These are phyloP conservation scores for Pulveroboletus sp. DNA, from an alignment of 768 basidiomycete species.

Conservation along the genomic window DNA sequence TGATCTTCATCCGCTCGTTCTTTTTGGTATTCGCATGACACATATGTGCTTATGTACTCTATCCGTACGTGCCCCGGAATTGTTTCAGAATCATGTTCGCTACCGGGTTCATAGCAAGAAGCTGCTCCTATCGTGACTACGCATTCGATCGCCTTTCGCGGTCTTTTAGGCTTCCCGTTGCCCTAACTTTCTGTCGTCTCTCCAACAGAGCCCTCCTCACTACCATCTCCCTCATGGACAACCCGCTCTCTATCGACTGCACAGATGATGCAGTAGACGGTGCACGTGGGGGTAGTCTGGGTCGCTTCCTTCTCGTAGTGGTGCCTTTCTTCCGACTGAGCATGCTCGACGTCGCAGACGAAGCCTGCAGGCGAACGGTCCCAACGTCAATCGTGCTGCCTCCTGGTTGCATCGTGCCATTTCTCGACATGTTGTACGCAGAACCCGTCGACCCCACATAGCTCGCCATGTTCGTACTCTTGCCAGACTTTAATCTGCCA, in stretches of 20 bases:
- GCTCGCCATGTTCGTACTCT: background rate
- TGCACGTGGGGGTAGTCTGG: constrained; percentile 15
- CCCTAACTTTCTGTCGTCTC: constrained; percentile 21
- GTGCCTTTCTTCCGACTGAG: constrained; percentile 21
- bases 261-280: constrained; percentile 27
- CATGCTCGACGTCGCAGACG: constrained; percentile 14
- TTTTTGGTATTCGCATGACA: too few species aligned
- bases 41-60: too few species aligned
- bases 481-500: background rate
- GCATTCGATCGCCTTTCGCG: background rate
- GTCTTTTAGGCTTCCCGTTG: background rate
- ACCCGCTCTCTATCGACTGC: constrained; percentile 19
- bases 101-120: too few species aligned
- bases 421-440: constrained; percentile 8
- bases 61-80: too few species aligned
- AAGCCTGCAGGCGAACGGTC: background rate
- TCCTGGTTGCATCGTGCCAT: constrained; percentile 7
- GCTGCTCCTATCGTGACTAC: background rate
- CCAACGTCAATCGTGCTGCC: background rate
- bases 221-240: constrained; percentile 19
- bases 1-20: too few species aligned
- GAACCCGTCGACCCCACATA: background rate
- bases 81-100: too few species aligned
- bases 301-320: constrained; percentile 15
- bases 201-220: constrained; percentile 26